Evolutionary conservation across 2,329 filamentous ascomycete species (phyloP), one percentile per base, ranked within the genome.

Genomic region (Mariannaea sp.): DNA sequence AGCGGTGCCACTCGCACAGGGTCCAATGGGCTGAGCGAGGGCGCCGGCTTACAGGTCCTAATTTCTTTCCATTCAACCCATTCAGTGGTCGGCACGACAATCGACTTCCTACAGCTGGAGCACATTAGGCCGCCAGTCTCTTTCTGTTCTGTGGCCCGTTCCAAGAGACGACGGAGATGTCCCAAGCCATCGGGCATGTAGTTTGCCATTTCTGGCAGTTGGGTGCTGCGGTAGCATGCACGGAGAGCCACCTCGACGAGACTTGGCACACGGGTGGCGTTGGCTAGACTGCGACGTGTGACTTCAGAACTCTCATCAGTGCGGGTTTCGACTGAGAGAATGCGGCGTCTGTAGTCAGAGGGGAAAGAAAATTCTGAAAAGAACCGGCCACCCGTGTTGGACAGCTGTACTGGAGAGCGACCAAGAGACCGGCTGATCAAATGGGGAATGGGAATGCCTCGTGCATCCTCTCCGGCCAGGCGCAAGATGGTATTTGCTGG

Each of bases 11-110:
- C 50, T 3, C 47, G 57, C 48, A 60, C 55, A 17, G 19, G 5
- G 7, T 50, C 33, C 39, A 48, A 38, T 13, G 47, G 32, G 12
- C 35, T 43, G 12, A 55, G 47, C 7, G 56, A 30, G n/a, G 36
- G 17, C 12, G 43, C 24, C 8, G 48, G 43, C 17, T 61, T 58
- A 30, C 58, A 58, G 10, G 59, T 65, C 19, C 59, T 55, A 19
- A 75, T 49, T 52, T 80, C 75, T 67, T 80, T 83, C 80, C 84
- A 87, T 63, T 87, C 85, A 7, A 87, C 70, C 84, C 85, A 87
- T 62, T 84, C 77, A 0, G 79, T 73, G 3, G 77, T 69, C 3
- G 84, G 80, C 17, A 80, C 71, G 6, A 84, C 70, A 4, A 81
- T 76, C 7, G 66, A 64, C 22, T 76, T 75, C 19, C 68, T 60